Base-by-base conservation (phyloP, 352 stramenopile genomes). In the Sclerospora graminicola region DNA sequence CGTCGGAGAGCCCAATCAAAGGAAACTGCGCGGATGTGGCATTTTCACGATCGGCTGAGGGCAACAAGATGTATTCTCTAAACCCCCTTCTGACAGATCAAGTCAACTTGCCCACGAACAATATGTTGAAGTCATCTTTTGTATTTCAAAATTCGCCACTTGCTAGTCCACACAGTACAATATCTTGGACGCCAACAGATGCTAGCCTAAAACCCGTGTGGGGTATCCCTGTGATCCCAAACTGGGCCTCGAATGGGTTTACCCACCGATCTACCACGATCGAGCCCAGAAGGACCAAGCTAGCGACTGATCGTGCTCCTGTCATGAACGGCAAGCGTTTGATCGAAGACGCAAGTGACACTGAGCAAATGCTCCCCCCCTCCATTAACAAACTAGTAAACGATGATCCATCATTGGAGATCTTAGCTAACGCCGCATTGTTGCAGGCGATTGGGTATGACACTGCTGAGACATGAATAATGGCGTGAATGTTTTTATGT, bases 361-460 rank as follows among this genome's bases (percentile, higher is more conserved):
- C 18, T 37, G 30, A 51, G 26, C 5, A 36, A 10, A 63, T 60
- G 32, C 38, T 47, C 9, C 41, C 37, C 11, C 39, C 41, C 2
- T 14, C 14, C 5, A 26, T 20, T 36, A 48, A 39, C 37, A 37
- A 45, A 20, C 28, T 40, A 30, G 48, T 49, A 41, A 46, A 72
- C 19, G 47, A 49, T 3, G 67, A 80, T 28, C 71, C 71, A 10
- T 69, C 62, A 2, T 55, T 89, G 15, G 70, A 87, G 46, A 63
- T 88, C n/a, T 54, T 88, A 16, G 76, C 76, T 2, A 78, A 88
- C 32, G 76, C 76, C 2, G 76, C 76, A 7, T 53, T 88, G 19
- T 52, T 85, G 37, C 72, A 88, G 37, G 84, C 68, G 4, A 72
- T 88, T 29, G 77, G 70, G 18, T 53, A 66, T 26, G 44, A 26